Percentiles rank a stretch among this genome's conserved stretches.
Evolutionary conservation across 129 eudicot genomes (phyloP).

Genomic region (Arctium minus): DNA sequence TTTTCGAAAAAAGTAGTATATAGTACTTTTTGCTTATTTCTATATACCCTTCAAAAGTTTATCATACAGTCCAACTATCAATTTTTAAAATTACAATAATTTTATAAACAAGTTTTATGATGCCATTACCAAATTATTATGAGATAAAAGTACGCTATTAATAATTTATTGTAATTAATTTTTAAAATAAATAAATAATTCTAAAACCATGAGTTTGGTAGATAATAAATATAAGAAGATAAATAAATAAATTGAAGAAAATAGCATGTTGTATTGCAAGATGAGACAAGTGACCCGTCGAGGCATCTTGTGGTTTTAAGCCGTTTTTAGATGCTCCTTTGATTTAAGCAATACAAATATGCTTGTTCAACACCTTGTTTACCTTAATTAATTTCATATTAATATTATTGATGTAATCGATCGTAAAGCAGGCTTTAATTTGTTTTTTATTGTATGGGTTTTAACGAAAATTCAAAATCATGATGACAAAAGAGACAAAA

Average conservation of each 20-base stretch:
- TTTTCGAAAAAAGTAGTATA: too few species aligned
- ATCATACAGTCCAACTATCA: background rate
- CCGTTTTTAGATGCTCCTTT: slow-evolving; percentile 23
- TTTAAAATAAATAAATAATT: background rate
- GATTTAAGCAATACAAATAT: background rate
- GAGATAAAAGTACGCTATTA: background rate
- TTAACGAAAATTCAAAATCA: background rate
- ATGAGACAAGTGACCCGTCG: slow-evolving; percentile 12
- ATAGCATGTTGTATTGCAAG: background rate
- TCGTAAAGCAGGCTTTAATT: slow-evolving; percentile 1
- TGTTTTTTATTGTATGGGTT: background rate
- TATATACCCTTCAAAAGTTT: too few species aligned
- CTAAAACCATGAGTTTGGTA: background rate
- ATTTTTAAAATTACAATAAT: too few species aligned
- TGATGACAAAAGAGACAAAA: background rate
- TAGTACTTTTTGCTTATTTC: too few species aligned
- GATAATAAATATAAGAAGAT: background rate
- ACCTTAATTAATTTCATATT: background rate
- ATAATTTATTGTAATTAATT: background rate
- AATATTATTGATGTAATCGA: background rate
- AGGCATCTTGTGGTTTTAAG: slow-evolving; percentile 24
- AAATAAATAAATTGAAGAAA: background rate
- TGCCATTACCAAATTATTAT: background rate
- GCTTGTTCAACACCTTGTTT: slow-evolving; percentile 12
- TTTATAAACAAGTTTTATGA: background rate